Conservation (phyloP, 805 yeast genomes). For the Suhomyces pyralidae region DNA sequence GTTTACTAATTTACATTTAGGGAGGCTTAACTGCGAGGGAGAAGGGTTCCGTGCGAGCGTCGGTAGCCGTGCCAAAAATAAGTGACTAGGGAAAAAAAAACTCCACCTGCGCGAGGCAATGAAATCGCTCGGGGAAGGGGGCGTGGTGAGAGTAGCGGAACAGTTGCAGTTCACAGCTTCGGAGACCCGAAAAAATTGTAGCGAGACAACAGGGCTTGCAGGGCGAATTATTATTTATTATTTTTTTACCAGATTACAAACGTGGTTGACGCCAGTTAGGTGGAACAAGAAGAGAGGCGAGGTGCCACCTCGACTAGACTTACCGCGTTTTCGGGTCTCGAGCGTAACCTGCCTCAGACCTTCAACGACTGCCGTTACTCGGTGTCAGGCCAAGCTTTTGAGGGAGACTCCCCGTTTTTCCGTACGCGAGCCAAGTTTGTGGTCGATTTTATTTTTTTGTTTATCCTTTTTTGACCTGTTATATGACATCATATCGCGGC, state of each 20-base stretch:
- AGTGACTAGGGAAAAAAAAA: neutral
- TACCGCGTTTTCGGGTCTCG: neutral
- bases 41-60: neutral
- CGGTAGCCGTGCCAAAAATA: neutral
- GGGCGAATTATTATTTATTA: neutral
- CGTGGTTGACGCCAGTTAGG: no score
- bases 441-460: neutral
- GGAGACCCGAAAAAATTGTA: no score
- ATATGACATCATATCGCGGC: neutral
- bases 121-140: neutral
- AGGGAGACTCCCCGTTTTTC: neutral
- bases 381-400: neutral
- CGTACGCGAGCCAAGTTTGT: neutral
- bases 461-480: neutral
- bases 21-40: neutral
- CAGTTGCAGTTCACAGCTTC: neutral
- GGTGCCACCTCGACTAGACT: no score
- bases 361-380: neutral
- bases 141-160: neutral
- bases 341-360: neutral
- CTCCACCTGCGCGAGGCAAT: neutral
- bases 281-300: no score
- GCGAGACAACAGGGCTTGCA: no score
- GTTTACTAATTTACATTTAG: conserved; percentile 4
- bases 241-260: neutral